These are phyloP conservation scores for Pseudozyma tsukubaensis DNA, from an alignment of 1,284 basidiomycete genomes.

Conservation along the genomic window DNA sequence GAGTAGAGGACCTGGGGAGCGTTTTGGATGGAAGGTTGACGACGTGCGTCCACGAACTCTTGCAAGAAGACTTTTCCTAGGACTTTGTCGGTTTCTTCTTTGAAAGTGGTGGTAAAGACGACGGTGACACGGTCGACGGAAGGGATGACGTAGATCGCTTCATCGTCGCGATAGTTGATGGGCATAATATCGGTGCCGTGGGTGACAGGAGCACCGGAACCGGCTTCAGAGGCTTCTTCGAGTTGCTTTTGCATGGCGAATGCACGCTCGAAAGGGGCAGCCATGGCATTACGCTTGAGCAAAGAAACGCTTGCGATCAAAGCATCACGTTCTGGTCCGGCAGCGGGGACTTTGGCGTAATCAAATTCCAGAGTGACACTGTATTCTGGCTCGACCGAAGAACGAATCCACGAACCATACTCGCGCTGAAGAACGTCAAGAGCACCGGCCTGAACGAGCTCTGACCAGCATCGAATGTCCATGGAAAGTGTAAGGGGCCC, in stretches of 20 bases:
- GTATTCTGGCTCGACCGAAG: slow-evolving; percentile 81
- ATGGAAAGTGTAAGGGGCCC: slow-evolving; percentile 84
- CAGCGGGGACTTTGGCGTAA: slow-evolving; percentile 82
- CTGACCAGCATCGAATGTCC: slow-evolving; percentile 93
- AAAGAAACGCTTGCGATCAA: slow-evolving; percentile 86
- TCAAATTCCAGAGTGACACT: slow-evolving; percentile 89
- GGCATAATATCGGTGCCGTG: slow-evolving; percentile 82
- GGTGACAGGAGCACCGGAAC: slow-evolving; percentile 68
- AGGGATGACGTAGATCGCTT: slow-evolving; percentile 95
- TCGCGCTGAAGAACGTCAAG: slow-evolving; percentile 82
- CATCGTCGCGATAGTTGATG: slow-evolving; percentile 89
- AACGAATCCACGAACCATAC: slow-evolving; percentile 80
- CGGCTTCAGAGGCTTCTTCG: slow-evolving; percentile 74
- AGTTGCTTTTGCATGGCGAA: slow-evolving; percentile 88
- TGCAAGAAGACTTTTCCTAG: slow-evolving; percentile 98
- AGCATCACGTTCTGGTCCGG: slow-evolving; percentile 72
- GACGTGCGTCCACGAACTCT: slow-evolving; percentile 98
- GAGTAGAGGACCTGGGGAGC: slow-evolving; percentile 99
- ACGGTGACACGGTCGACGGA: slow-evolving; percentile 95
- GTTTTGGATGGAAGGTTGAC: slow-evolving; percentile 91
- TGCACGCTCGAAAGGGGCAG: slow-evolving; percentile 91
- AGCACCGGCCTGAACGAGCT: slow-evolving; percentile 89
- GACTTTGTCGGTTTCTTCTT: slow-evolving; percentile 96
- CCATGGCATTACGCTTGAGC: slow-evolving; percentile 92
- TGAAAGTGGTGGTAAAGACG: slow-evolving; percentile 95